Evolutionary conservation across 164 flowering plant genomes (phyloP), one percentile per base, ranked within the genome.

Genomic region (Liquidambar formosana): DNA sequence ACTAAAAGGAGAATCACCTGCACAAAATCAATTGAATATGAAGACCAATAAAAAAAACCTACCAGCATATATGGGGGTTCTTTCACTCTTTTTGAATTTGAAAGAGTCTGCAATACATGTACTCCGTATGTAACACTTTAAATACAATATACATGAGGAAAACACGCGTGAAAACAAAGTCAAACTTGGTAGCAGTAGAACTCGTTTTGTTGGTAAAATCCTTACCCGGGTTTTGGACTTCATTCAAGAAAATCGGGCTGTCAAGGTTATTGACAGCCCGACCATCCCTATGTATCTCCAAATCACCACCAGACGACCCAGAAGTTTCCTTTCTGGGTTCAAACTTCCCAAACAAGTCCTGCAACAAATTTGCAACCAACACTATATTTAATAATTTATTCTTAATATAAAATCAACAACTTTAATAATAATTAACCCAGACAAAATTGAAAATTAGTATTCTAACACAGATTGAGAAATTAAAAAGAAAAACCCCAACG

Each of bases 231-330:
- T 28, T n/a, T 13, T 38, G 33, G 33, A n/a, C 41, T 28, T 43
- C 67, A 54, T 63, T 74, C 71, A 69, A 75, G 56, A 68, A 47
- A 69, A 63, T 71, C 69, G 76, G 80, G 80, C 80, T 75, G 83
- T 60, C 83, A 71, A 70, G 0, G 9, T 11, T 3, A 8, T 57
- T 71, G 83, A 80, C 83, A 80, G 80, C 83, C 79, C 77, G 68
- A 69, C 33, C 57, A 44, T 57, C n/a, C 10, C 53, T 43, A 19
- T 47, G 19, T 28, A 8, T 18, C 38, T 16, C 33, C 11, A 26
- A n/a, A 27, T 41, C 43, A 38, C 45, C 65, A 57, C 58, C 47
- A 28, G 41, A 58, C 15, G 26, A 72, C 56, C 23, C 23, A 53
- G 33, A 51, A 52, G 51, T 25, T 41, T n/a, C 61, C 53, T 45